Percentiles rank a stretch among this genome's conserved stretches.
phyloP scores from a whole-genome alignment of 2,329 filamentous ascomycete genomes.

The Ustulina deusta region DNA sequence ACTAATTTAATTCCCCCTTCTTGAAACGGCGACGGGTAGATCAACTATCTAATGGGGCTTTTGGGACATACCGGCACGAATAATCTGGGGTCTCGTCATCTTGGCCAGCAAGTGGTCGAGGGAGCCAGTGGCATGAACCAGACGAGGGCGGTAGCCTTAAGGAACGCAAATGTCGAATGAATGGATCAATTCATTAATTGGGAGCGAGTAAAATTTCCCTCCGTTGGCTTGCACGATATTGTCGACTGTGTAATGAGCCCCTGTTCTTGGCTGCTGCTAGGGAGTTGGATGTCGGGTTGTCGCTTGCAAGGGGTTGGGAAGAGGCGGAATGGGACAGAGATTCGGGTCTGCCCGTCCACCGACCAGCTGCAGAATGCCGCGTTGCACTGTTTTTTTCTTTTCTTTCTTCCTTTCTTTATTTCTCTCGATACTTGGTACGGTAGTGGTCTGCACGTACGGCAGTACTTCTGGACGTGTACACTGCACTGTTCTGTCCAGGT shows the following conservation, averaged over 20 bases:
- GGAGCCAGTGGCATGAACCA: constrained; percentile 48
- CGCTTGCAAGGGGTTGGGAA: constrained; percentile 44
- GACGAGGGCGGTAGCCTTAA: constrained; percentile 36
- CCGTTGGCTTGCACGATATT: constrained; percentile 24
- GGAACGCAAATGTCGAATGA: constrained; percentile 27
- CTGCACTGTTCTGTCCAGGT: neutral
- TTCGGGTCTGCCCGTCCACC: no score
- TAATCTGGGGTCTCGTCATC: constrained; percentile 71
- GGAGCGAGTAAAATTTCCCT: constrained; percentile 32
- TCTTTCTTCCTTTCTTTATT: constrained; percentile 3
- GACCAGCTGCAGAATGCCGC: constrained; percentile 26
- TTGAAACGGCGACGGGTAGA: constrained; percentile 30
- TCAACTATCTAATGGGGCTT: constrained; percentile 32
- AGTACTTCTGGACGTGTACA: neutral
- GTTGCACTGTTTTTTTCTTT: constrained; percentile 8
- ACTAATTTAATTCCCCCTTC: constrained; percentile 44
- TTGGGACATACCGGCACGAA: constrained; percentile 67
- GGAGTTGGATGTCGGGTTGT: constrained; percentile 38
- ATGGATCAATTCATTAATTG: constrained; percentile 38
- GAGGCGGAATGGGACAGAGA: constrained; percentile 23
- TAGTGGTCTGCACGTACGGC: neutral
- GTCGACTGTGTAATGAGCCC: constrained; percentile 22
- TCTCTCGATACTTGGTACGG: neutral
- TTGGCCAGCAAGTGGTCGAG: constrained; percentile 51
- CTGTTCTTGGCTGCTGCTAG: constrained; percentile 31